Base-by-base conservation (phyloP, 2,329 filamentous ascomycete genomes). In the Colletotrichum theobromicola region DNA sequence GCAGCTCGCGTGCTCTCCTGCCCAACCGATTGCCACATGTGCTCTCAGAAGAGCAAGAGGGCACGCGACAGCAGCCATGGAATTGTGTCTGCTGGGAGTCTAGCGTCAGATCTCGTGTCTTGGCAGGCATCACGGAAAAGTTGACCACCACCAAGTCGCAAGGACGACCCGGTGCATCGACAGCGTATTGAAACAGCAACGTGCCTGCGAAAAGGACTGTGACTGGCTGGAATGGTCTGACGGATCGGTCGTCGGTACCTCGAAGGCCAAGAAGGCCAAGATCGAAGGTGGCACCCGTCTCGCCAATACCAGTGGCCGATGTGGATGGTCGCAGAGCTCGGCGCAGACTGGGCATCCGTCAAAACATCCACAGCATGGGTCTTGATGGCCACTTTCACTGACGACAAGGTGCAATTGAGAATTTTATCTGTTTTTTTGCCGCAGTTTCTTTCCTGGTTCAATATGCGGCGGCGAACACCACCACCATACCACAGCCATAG, bases 331-430 rank as follows among this genome's bases (percentile, higher is more conserved):
- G 70, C 42, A 42, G n/a, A 61, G 70, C 70, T 72, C 70, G 70
- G 64, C 70, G 70, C 64, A 72, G 65, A 69, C 71, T 74, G 71
- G 71, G 71, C 71, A 70, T 74, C 67, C 71, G 67, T 74, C 67
- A 70, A 70, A 42, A 57, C 60, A 61, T 73, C 71, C 71, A 70
- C 70, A 13, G 12, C 18, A 72, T 57, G 70, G 70, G 42, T 57
- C 64, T 26, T 30, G 35, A 26, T 35, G 30, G 30, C 16, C 30
- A 55, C 35, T 53, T 30, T 7, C 57, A 4, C n/a, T 4, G 12
- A 15, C 7, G 21, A 46, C 35, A 18, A 46, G 34, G 37, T 28
- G 37, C 61, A 30, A 32, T 64, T 32, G 28, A n/a, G 37, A 60
- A 8, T 71, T 35, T 57, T 37, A 24, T 32, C 18, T 57, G n/a